Evolutionary conservation across 352 stramenopile genomes (phyloP), one percentile per base, ranked within the genome.

Genomic region (Phytophthora multivora): DNA sequence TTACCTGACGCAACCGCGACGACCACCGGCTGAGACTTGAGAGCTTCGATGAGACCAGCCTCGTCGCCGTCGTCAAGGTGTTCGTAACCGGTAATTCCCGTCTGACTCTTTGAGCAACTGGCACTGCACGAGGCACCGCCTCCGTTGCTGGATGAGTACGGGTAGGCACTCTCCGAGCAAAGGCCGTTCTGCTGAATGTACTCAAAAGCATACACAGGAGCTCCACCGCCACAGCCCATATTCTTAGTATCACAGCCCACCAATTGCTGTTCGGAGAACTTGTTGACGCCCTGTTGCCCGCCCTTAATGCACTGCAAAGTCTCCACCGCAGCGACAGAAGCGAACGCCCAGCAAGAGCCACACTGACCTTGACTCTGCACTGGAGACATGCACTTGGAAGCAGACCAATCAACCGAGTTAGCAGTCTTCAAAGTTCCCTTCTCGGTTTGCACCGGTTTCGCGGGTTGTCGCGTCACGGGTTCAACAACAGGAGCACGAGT

Each of bases 281-380:
- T 88, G 33, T 89, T 79, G 26, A 97, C 58, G 10, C 63, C 66
- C 13, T 47, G 51, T 18, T 85, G 86, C 7, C 80, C 89, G 26
- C 63, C 69, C 3, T 69, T 59, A 35, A 98, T 87, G 45, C 89
- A 96, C 62, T 95, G 82, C 10, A 89, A 88, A 5, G 89, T 90
- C 66, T 99, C 95, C 7, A 98, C 73, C 6, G 87, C 91, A 13
- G 95, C 90, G 0, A 93, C 84, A 0, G 93, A 93, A 13, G 94
- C 97, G 74, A 99, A 99, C 7, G 95, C 89, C 96, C 97, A 99
- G 78, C 97, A 99, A 1, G 89, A 97, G 41, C 97, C 97, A 69
- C 97, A 99, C 7, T 88, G 65, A 3, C 93, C 97, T 72, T 99
- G 97, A 71, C 99, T 97, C 59, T 98, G 98, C 6, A 99, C 50